phyloP scores from a whole-genome alignment of 176 grass and related monocot species.

The Aegilops longissima region DNA sequence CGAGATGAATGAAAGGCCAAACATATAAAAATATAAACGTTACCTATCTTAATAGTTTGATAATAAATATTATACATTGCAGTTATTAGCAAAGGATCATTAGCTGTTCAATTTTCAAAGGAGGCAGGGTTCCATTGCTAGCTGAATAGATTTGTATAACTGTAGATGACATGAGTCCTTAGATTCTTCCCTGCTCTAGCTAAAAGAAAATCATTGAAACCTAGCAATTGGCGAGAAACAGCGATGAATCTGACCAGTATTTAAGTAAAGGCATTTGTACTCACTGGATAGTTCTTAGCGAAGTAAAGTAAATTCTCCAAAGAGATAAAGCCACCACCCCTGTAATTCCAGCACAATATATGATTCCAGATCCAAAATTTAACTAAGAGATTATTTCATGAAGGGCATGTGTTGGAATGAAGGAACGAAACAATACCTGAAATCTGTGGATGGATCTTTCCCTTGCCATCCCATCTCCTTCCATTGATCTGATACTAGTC shows the following conservation, averaged over 20 bases:
- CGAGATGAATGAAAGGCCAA: slow-evolving; percentile 14
- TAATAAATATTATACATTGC: not conserved
- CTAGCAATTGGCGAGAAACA: not conserved
- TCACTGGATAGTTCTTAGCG: slow-evolving; percentile 58
- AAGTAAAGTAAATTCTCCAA: slow-evolving; percentile 86
- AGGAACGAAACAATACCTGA: slow-evolving; percentile 40
- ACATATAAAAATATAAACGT: not conserved
- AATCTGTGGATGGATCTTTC: slow-evolving; percentile 87
- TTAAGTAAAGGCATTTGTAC: slow-evolving; percentile 18
- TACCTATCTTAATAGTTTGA: not conserved
- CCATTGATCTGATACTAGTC: slow-evolving; percentile 78
- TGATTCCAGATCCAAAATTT: slow-evolving; percentile 22
- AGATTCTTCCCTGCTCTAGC: not conserved
- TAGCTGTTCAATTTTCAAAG: slow-evolving; percentile 1
- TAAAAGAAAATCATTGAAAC: slow-evolving; percentile 7
- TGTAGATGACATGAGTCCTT: not conserved
- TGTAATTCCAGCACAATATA: slow-evolving; percentile 43
- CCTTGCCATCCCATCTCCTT: slow-evolving; percentile 92
- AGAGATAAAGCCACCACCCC: slow-evolving; percentile 81
- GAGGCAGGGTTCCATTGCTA: not conserved
- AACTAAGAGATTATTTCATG: not conserved
- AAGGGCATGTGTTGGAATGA: not conserved
- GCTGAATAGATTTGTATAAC: not conserved
- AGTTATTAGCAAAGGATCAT: not conserved
- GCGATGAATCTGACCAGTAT: not conserved